Evolutionary conservation across 2,329 filamentous ascomycete genomes (phyloP).

Genomic region (Colletotrichum sp.): DNA sequence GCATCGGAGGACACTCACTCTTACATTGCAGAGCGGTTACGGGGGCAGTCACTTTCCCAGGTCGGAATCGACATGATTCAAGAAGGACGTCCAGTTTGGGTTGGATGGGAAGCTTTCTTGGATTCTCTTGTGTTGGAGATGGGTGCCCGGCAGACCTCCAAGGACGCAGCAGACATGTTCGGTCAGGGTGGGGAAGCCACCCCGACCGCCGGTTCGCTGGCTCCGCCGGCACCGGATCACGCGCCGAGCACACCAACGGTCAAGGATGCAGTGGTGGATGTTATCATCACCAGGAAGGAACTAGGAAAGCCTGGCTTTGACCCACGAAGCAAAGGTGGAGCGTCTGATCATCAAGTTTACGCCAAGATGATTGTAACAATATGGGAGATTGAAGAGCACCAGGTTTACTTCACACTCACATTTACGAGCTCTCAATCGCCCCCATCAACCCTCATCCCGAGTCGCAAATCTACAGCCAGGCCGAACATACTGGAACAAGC

Average conservation of each 20-base stretch:
- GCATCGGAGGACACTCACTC: constrained; percentile 41
- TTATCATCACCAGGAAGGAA: constrained; percentile 63
- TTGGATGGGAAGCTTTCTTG: constrained; percentile 64
- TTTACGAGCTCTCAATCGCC: constrained; percentile 67
- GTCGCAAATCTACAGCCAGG: constrained; percentile 42
- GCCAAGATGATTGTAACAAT: constrained; percentile 80
- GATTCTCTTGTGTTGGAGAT: constrained; percentile 56
- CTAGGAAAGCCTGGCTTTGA: constrained; percentile 43
- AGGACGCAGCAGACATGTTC: constrained; percentile 9
- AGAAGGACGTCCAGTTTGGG: constrained; percentile 65
- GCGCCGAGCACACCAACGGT: constrained; percentile 29
- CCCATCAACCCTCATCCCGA: constrained; percentile 32
- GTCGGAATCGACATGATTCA: constrained; percentile 77
- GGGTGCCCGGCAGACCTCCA: constrained; percentile 27
- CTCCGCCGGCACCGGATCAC: constrained; percentile 20
- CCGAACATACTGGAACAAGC: constrained; percentile 48
- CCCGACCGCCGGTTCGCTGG: constrained; percentile 35
- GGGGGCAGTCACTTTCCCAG: constrained; percentile 70
- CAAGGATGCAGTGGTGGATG: constrained; percentile 70
- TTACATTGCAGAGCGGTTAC: constrained; percentile 62
- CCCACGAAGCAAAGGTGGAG: constrained; percentile 36
- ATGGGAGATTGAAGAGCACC: constrained; percentile 71
- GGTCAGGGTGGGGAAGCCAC: constrained; percentile 36
- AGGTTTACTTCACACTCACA: constrained; percentile 75
- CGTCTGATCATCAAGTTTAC: constrained; percentile 50